Conservation (phyloP, 768 basidiomycete genomes). For the Phanerochaete sordida region DNA sequence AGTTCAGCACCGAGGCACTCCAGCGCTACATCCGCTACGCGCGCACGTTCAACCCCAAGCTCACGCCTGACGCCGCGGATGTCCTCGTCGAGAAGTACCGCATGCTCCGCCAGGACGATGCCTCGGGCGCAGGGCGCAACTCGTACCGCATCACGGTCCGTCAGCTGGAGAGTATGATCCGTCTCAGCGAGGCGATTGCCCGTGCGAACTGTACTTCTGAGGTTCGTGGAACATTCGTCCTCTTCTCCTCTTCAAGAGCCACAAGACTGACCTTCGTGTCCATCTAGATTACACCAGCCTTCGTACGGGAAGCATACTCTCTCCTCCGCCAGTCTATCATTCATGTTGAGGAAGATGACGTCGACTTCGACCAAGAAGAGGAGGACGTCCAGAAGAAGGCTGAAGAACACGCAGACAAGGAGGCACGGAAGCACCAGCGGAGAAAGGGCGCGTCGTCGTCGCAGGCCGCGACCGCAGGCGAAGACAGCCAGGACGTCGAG, state of each 20-base stretch:
- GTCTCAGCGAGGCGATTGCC: slow-evolving; percentile 95
- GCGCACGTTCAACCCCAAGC: slow-evolving; percentile 96
- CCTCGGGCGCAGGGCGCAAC: slow-evolving; percentile 81
- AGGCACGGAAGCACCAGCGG: slow-evolving; percentile 21
- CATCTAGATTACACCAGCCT: slow-evolving; percentile 91
- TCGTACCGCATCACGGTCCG: slow-evolving; percentile 98
- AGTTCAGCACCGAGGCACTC: slow-evolving; percentile 94
- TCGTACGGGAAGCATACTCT: slow-evolving; percentile 93
- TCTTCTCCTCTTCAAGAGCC: too few species aligned
- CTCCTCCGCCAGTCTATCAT: slow-evolving; percentile 97
- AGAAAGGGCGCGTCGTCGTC: background rate
- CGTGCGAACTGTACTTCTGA: slow-evolving; percentile 95
- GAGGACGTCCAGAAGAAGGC: slow-evolving; percentile 50
- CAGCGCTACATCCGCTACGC: slow-evolving; percentile 98
- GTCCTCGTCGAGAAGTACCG: slow-evolving; percentile 95
- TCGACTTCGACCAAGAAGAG: slow-evolving; percentile 95
- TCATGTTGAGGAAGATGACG: slow-evolving; percentile 98
- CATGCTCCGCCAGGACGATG: slow-evolving; percentile 87
- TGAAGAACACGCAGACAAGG: slow-evolving; percentile 12
- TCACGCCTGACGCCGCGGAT: slow-evolving; percentile 90
- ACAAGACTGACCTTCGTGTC: too few species aligned
- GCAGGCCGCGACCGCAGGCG: slow-evolving; percentile 16
- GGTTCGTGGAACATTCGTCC: slow-evolving; percentile 52
- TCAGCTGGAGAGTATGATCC: slow-evolving; percentile 98
- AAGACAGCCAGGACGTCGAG: slow-evolving; percentile 56